phyloP scores from a whole-genome alignment of 805 yeast species.

The Cyberlindnera mycetangii region DNA sequence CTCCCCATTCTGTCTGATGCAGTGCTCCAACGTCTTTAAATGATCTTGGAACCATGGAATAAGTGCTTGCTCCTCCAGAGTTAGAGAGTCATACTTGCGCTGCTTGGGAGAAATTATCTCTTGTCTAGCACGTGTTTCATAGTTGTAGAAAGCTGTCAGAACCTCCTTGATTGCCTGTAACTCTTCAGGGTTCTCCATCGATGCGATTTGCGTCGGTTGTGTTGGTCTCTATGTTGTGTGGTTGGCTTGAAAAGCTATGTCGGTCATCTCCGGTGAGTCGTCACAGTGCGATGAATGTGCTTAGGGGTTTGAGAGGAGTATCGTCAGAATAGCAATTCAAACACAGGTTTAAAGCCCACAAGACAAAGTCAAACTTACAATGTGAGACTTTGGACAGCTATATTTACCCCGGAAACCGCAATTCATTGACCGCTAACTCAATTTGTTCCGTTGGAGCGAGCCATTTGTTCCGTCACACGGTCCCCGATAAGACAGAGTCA shows the following conservation, averaged over 20 bases:
- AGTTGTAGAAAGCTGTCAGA: conserved; percentile 29
- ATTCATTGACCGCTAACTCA: not conserved
- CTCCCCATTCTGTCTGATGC: conserved; percentile 42
- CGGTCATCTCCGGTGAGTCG: conserved; percentile 8
- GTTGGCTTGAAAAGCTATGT: not conserved
- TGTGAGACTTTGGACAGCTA: no score
- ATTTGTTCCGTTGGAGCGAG: conserved; percentile 8
- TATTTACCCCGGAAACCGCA: conserved; percentile 4
- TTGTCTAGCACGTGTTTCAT: conserved; percentile 34
- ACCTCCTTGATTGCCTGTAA: conserved; percentile 10
- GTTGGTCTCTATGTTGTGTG: not conserved
- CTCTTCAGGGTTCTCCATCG: conserved; percentile 17
- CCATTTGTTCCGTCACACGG: not conserved
- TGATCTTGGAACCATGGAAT: conserved; percentile 51
- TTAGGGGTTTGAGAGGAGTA: not conserved
- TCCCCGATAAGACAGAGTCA: conserved; percentile 10
- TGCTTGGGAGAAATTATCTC: conserved; percentile 33
- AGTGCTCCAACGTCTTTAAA: conserved; percentile 36
- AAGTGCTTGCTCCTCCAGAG: conserved; percentile 38
- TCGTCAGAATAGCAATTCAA: no score
- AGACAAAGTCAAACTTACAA: no score
- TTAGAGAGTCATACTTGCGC: conserved; percentile 35
- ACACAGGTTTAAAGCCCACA: not conserved
- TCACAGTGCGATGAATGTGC: not conserved
- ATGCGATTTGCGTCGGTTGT: not conserved